Conservation (phyloP, 768 basidiomycete species). For the Leccinum subtestaceum region DNA sequence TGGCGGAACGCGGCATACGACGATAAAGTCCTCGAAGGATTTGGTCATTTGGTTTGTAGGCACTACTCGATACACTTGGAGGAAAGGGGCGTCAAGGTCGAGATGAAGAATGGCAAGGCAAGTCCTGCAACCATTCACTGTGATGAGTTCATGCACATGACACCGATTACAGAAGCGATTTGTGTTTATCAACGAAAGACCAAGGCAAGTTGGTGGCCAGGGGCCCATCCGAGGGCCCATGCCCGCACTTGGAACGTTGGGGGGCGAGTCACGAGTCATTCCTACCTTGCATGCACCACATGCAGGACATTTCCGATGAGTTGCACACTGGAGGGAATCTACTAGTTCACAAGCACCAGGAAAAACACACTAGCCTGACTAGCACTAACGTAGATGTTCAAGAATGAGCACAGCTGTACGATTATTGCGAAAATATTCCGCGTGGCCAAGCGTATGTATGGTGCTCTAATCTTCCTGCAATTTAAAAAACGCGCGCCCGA, state of each 20-base stretch:
- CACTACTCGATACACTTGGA: conserved; percentile 27
- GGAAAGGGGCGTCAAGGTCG: conserved; percentile 18
- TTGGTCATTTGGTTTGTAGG: conserved; percentile 22
- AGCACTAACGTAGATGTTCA: neutral
- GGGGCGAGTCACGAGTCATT: conserved; percentile 25
- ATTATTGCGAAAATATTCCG: neutral
- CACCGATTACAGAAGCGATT: conserved; percentile 13
- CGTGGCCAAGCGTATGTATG: neutral
- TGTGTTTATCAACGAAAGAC: conserved; percentile 5
- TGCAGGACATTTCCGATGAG: conserved; percentile 2
- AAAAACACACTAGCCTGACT: neutral
- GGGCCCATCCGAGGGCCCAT: conserved; percentile 21
- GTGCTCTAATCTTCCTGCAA: neutral
- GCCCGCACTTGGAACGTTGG: conserved; percentile 22
- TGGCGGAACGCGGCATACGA: conserved; percentile 40
- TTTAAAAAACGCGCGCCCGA: conserved; percentile 12
- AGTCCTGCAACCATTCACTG: neutral
- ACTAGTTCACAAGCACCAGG: neutral
- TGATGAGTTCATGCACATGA: neutral
- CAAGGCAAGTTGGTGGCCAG: neutral
- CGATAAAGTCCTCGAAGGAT: conserved; percentile 20
- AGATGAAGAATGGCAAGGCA: conserved; percentile 19
- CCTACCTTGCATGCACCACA: conserved; percentile 22
- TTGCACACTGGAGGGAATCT: neutral
- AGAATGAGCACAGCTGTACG: neutral